Percentiles rank a stretch among this genome's conserved stretches.
Conservation (phyloP, 2,329 filamentous ascomycete genomes). For the Cladophialophora yegresii region DNA sequence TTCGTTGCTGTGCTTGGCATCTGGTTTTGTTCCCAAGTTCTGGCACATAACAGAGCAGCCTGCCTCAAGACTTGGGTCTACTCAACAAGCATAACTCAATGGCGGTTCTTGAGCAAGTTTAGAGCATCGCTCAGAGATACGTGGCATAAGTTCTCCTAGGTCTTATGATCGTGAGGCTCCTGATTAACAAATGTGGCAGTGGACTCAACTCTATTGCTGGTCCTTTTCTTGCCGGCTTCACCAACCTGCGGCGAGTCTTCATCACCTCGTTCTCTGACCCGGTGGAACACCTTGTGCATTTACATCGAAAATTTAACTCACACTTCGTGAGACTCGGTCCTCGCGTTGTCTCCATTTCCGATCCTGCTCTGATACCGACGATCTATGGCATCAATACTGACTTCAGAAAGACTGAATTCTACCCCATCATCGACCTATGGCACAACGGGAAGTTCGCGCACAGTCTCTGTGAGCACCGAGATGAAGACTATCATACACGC, state of each 20-base stretch:
- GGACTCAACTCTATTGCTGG: slow-evolving; percentile 60
- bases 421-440: slow-evolving; percentile 28
- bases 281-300: slow-evolving; percentile 65
- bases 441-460: slow-evolving; percentile 37
- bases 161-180: slow-evolving; percentile 24
- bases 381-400: slow-evolving; percentile 84
- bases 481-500: slow-evolving; percentile 71
- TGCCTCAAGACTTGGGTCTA: neutral
- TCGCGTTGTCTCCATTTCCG: slow-evolving; percentile 70
- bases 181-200: slow-evolving; percentile 31
- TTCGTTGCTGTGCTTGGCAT: neutral
- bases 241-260: slow-evolving; percentile 73
- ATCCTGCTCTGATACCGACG: slow-evolving; percentile 69
- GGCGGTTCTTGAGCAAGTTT: slow-evolving; percentile 8
- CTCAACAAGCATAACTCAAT: slow-evolving; percentile 1
- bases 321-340: slow-evolving; percentile 74
- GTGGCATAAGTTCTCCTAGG: slow-evolving; percentile 21
- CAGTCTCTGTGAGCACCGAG: slow-evolving; percentile 66
- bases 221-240: slow-evolving; percentile 66
- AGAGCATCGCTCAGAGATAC: slow-evolving; percentile 6
- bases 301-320: slow-evolving; percentile 70
- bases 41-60: neutral
- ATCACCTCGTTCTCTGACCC: slow-evolving; percentile 66
- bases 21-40: neutral
- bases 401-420: slow-evolving; percentile 65